Evolutionary conservation across 208 protist species (phyloP).

Genomic region (Acanthamoeba healyi): DNA sequence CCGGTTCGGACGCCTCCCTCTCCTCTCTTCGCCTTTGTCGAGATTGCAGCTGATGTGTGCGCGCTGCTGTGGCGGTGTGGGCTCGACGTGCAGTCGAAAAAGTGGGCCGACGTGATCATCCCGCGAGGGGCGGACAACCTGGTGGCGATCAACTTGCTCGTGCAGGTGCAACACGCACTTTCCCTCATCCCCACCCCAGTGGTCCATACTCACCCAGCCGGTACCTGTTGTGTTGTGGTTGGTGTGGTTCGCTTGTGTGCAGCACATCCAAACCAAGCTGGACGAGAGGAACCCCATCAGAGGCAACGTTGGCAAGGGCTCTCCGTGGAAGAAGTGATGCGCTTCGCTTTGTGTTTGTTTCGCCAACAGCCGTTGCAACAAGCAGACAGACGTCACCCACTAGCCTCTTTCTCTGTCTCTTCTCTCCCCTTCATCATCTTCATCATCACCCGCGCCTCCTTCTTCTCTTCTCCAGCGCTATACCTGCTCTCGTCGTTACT

Average conservation of each 20-base stretch:
- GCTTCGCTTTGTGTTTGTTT: no score
- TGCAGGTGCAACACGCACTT: no score
- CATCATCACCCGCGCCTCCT: no score
- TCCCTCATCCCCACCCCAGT: no score
- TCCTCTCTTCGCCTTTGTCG: not conserved
- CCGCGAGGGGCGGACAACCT: conserved; percentile 92
- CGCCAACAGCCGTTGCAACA: no score
- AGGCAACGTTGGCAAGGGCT: not conserved
- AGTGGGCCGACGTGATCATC: conserved; percentile 93
- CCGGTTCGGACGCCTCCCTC: not conserved
- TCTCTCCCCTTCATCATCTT: no score
- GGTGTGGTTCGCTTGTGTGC: not conserved
- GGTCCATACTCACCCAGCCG: no score
- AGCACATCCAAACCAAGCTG: not conserved
- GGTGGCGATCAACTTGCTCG: conserved; percentile 92
- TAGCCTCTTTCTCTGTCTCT: no score
- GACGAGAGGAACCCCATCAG: not conserved
- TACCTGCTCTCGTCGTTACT: not conserved
- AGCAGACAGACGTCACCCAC: no score
- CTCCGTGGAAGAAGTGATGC: conserved; percentile 3
- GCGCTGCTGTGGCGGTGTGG: conserved; percentile 78
- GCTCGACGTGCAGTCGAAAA: conserved; percentile 86
- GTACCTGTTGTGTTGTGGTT: no score
- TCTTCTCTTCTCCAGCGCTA: no score
- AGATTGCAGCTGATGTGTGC: not conserved